These are phyloP conservation scores for Penicillium sp. DNA, from an alignment of 2,329 filamentous ascomycete species.

Conservation along the genomic window DNA sequence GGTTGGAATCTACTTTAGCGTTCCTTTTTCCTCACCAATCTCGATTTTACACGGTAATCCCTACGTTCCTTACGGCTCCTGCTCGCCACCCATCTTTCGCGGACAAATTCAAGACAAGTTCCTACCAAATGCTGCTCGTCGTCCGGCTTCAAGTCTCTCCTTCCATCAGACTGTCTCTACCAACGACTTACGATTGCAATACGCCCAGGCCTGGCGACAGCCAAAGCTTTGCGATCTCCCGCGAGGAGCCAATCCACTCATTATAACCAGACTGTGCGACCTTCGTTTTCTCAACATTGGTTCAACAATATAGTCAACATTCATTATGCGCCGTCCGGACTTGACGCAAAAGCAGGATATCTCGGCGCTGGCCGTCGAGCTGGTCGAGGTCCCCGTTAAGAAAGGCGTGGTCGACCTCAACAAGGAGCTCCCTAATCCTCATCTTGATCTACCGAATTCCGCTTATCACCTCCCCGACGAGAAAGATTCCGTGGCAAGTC, in stretches of 20 bases:
- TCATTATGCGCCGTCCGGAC: background rate
- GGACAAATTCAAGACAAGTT: background rate
- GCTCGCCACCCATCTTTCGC: background rate
- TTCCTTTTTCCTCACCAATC: background rate
- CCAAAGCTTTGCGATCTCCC: background rate
- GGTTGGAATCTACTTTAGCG: background rate
- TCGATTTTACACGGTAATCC: background rate
- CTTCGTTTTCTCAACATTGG: background rate
- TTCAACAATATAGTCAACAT: background rate
- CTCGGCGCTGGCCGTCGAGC: background rate
- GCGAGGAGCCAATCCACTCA: background rate
- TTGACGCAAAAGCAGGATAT: background rate
- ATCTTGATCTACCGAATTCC: background rate
- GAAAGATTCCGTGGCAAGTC: background rate
- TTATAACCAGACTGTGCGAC: background rate
- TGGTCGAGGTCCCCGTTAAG: background rate
- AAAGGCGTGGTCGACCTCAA: background rate
- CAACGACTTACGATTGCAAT: background rate
- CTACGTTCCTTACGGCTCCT: background rate
- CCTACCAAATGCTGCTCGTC: background rate
- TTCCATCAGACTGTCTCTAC: background rate
- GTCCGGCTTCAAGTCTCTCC: background rate
- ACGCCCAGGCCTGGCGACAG: background rate
- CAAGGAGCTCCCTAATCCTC: background rate
- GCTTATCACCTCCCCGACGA: background rate